A percentile compares a stretch with the other conserved stretches of the same genome.
Evolutionary conservation across 495 filamentous ascomycete species (phyloP).

Genomic region (Elasticomyces elasticus): DNA sequence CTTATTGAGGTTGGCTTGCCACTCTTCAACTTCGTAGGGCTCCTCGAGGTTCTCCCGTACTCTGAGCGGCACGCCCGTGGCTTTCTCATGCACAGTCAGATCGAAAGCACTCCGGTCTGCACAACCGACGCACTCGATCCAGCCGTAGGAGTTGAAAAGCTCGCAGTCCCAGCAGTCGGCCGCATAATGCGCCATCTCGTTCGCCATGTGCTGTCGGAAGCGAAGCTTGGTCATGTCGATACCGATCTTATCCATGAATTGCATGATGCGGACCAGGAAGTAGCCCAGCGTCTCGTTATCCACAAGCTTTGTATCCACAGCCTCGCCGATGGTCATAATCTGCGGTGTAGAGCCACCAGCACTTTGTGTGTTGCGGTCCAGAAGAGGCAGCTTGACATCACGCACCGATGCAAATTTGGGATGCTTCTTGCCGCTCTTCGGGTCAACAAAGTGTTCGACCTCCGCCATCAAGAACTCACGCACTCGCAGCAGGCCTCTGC

Average conservation of each 20-base stretch:
- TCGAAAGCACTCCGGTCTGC: conserved; percentile 77
- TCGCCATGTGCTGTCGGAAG: conserved; percentile 77
- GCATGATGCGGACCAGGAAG: conserved; percentile 68
- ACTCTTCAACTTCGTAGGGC: conserved; percentile 61
- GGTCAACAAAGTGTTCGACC: conserved; percentile 74
- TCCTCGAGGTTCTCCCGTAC: conserved; percentile 59
- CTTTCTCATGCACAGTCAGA: conserved; percentile 66
- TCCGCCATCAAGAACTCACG: conserved; percentile 70
- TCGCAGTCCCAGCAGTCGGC: conserved; percentile 81
- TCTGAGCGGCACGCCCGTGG: conserved; percentile 64
- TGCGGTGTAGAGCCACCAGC: conserved; percentile 54
- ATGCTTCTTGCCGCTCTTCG: conserved; percentile 62
- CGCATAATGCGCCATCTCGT: conserved; percentile 79
- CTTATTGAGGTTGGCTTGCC: conserved; percentile 66
- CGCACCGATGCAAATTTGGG: conserved; percentile 57
- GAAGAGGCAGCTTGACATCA: conserved; percentile 54
- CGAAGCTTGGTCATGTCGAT: conserved; percentile 62
- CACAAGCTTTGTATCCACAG: conserved; percentile 56
- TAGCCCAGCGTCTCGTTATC: conserved; percentile 86
- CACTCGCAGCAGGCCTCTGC: conserved; percentile 56
- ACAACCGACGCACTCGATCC: conserved; percentile 81
- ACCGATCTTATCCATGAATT: conserved; percentile 62
- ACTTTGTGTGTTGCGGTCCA: conserved; percentile 63
- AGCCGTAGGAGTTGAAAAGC: conserved; percentile 66
- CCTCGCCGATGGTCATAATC: conserved; percentile 56